Percentiles rank a stretch among this genome's conserved stretches.
Evolutionary conservation across 2,329 filamentous ascomycete genomes (phyloP).

Genomic region (Calonectria leucothoes): DNA sequence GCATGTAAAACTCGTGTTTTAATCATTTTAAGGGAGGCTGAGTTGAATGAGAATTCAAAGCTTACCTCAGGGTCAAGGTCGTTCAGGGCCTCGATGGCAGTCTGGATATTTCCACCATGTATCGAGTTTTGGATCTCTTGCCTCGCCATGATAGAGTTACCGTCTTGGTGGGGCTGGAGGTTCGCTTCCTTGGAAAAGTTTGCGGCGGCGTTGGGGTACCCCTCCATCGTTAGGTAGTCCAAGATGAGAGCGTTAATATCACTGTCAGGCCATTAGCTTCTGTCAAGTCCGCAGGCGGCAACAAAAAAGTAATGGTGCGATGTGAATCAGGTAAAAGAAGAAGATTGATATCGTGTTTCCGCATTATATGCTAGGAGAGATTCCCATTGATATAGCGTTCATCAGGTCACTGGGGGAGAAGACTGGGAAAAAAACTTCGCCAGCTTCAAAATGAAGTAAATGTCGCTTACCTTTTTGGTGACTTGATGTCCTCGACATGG

Average conservation of each 20-base stretch:
- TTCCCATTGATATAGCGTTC: constrained; percentile 98
- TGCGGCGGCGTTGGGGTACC: constrained; percentile 90
- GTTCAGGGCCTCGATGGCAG: constrained; percentile 88
- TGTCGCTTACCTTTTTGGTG: constrained; percentile 85
- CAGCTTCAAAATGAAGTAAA: background rate
- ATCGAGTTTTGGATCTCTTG: constrained; percentile 89
- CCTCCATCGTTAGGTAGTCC: constrained; percentile 96
- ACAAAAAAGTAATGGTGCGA: constrained; percentile 1
- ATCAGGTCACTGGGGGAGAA: constrained; percentile 65
- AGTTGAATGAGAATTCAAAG: constrained; percentile 26
- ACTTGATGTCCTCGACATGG: constrained; percentile 85
- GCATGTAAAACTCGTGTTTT: constrained; percentile 93
- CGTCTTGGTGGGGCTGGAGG: constrained; percentile 77
- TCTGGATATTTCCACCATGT: constrained; percentile 85
- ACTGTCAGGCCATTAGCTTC: constrained; percentile 62
- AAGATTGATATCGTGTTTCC: constrained; percentile 79
- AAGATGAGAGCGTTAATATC: constrained; percentile 96
- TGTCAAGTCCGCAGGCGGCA: constrained; percentile 2
- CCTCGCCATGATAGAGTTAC: constrained; percentile 78
- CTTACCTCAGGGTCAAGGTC: constrained; percentile 92
- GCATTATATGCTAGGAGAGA: constrained; percentile 98
- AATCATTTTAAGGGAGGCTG: constrained; percentile 76
- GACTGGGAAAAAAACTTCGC: background rate
- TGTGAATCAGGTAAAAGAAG: constrained; percentile 71
- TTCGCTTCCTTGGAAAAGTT: constrained; percentile 97